A percentile compares a stretch with the other conserved stretches of the same genome.
Conservation (phyloP, 345 rosid species). For the Aquilaria malaccensis region DNA sequence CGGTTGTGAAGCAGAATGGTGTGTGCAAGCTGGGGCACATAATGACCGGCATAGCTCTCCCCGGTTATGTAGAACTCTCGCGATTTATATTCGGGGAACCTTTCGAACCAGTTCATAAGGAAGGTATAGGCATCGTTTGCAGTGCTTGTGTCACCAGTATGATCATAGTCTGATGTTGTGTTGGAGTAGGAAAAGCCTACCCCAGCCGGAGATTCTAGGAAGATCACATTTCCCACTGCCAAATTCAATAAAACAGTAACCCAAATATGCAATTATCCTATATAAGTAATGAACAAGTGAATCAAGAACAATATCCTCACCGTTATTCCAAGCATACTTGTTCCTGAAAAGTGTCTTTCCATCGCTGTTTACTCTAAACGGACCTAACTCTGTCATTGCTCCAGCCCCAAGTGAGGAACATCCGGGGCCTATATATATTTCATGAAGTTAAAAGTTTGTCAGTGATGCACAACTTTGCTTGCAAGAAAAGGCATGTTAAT, state of each 20-base stretch:
- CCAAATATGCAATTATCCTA: too few relatives aligned
- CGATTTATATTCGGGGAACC: slow-evolving; percentile 30
- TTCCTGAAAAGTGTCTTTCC: slow-evolving; percentile 32
- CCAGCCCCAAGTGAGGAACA: slow-evolving; percentile 52
- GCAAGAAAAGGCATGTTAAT: too few relatives aligned
- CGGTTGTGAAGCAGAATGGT: slow-evolving; percentile 25
- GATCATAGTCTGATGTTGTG: slow-evolving; percentile 25
- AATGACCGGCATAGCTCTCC: slow-evolving; percentile 41
- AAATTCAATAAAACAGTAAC: not conserved
- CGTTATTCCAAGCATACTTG: slow-evolving; percentile 36
- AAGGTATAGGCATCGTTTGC: slow-evolving; percentile 32
- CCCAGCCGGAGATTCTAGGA: slow-evolving; percentile 46
- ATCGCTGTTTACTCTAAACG: slow-evolving; percentile 38
- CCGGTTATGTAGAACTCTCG: slow-evolving; percentile 30
- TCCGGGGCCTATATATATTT: slow-evolving; percentile 35
- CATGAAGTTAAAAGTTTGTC: too few relatives aligned
- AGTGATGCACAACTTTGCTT: too few relatives aligned
- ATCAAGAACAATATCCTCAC: slow-evolving; percentile 8
- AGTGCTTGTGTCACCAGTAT: slow-evolving; percentile 33
- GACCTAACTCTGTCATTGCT: slow-evolving; percentile 50
- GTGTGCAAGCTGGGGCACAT: slow-evolving; percentile 16
- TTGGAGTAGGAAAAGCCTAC: slow-evolving; percentile 54
- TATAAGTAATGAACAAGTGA: too few relatives aligned
- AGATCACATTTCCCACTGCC: slow-evolving; percentile 40
- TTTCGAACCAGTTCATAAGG: slow-evolving; percentile 29